Evolutionary conservation across 345 rosid species (phyloP), one percentile per base, ranked within the genome.

Genomic region (Arabidopsis arenosa): DNA sequence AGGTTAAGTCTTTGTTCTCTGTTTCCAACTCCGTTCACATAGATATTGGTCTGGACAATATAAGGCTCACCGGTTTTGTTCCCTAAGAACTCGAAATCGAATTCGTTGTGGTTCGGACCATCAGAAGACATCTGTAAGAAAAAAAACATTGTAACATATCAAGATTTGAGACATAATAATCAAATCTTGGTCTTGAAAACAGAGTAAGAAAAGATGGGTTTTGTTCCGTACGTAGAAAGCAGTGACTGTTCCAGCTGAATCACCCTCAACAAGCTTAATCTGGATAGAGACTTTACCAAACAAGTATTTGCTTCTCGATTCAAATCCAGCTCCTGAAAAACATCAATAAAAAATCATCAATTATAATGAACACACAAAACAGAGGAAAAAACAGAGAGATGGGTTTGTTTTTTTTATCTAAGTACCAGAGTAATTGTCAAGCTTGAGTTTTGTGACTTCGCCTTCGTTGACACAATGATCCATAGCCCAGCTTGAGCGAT

Each of bases 221-320:
- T n/a, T 1, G 48, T 30, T 49, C 70, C 98, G 77, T 79, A 95
- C 99, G 68, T 95, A 96, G 86, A 84, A 91, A 67, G 99, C 99
- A 76, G 99, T 93, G 14, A 96, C 99, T 32, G 99, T 96, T 66
- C 99, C 99, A 5, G 99, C 99, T 58, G 99, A 96, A 74, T 96
- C 99, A 33, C 98, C 99, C 63, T 87, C 98, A 0, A 96, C 99
- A 32, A 96, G 97, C 84, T 96, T 96, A 63, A 96, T 93, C 87
- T 96, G 94, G 3, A 85, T 66, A 35, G 90, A 81, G 21, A 93
- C 96, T 82, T 93, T 93, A 36, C 99, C 99, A 44, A 96, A 96
- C 89, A 93, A 28, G 40, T 93, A 96, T 80, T 88, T 93, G 89
- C 78, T 91, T 81, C 88, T 96, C 8, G 99, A 96, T 28, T 82